Evolutionary conservation across 768 basidiomycete genomes (phyloP).

Genomic region (Phaeolepiota aurea): DNA sequence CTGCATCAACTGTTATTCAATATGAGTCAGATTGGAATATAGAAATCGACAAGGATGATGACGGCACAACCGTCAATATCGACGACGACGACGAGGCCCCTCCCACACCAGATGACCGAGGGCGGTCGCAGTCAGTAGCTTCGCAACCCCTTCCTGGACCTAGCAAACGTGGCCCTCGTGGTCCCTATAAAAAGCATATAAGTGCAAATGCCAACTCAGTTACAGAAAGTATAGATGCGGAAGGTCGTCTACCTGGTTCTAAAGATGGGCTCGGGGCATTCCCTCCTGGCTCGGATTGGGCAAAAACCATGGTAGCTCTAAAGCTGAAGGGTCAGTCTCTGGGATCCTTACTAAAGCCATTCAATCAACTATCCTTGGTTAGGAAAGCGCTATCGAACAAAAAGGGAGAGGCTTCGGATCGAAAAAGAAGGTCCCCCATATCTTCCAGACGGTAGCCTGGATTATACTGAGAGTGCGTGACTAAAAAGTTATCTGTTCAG

Average conservation of each 20-base stretch:
- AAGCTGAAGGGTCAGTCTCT: slow-evolving; percentile 54
- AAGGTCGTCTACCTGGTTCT: slow-evolving; percentile 68
- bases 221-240: slow-evolving; percentile 50
- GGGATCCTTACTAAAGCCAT: slow-evolving; percentile 27
- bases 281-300: slow-evolving; percentile 62
- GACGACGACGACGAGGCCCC: slow-evolving; percentile 27
- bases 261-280: slow-evolving; percentile 72
- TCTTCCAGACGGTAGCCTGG: slow-evolving; percentile 68
- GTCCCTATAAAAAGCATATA: slow-evolving; percentile 42
- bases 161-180: slow-evolving; percentile 37
- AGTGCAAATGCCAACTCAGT: slow-evolving; percentile 16
- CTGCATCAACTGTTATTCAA: slow-evolving; percentile 66
- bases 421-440: slow-evolving; percentile 71
- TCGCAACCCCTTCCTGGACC: slow-evolving; percentile 30
- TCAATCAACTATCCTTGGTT: not conserved
- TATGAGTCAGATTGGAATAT: slow-evolving; percentile 83
- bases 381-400: slow-evolving; percentile 63
- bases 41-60: slow-evolving; percentile 65
- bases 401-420: slow-evolving; percentile 71
- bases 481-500: not conserved
- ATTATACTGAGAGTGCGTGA: slow-evolving; percentile 59
- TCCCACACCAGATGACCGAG: slow-evolving; percentile 35
- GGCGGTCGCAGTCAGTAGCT: slow-evolving; percentile 38
- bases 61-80: slow-evolving; percentile 26
- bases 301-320: slow-evolving; percentile 61